phyloP scores from a whole-genome alignment of 78 protist genomes.

The Dictyostelium purpureum region DNA sequence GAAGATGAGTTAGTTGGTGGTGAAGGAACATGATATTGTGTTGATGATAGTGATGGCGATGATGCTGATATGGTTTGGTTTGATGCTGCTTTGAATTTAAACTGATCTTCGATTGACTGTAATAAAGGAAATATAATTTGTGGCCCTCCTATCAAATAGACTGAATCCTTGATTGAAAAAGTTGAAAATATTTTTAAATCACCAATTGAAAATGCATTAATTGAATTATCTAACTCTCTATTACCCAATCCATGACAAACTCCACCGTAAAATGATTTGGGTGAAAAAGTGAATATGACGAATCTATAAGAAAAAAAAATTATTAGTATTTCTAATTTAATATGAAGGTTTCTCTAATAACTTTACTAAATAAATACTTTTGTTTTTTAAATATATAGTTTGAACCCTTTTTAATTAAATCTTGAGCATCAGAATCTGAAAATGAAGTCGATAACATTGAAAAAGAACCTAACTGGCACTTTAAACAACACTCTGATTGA shows the following conservation, averaged over 20 bases:
- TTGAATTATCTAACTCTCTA: not conserved
- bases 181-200: conserved; percentile 40
- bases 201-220: conserved; percentile 60
- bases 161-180: conserved; percentile 56
- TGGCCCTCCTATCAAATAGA: conserved; percentile 62
- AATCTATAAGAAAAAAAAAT: too few species aligned
- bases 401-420: conserved; percentile 29
- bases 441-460: not conserved
- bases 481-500: conserved; percentile 8
- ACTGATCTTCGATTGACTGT: not conserved
- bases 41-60: too few species aligned
- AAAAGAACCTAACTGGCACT: conserved; percentile 63
- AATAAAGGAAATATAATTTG: conserved; percentile 44
- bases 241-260: conserved; percentile 43
- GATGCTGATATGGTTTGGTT: not conserved
- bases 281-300: conserved; percentile 60
- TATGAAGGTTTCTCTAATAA: not conserved
- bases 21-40: not conserved
- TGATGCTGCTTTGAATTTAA: not conserved
- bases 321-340: too few species aligned
- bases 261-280: conserved; percentile 42
- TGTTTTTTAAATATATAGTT: conserved; percentile 25
- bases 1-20: not conserved
- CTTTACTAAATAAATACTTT: not conserved
- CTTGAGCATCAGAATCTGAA: not conserved